Conservation (phyloP, 805 yeast genomes). For the Phaffomyces thermotolerans region DNA sequence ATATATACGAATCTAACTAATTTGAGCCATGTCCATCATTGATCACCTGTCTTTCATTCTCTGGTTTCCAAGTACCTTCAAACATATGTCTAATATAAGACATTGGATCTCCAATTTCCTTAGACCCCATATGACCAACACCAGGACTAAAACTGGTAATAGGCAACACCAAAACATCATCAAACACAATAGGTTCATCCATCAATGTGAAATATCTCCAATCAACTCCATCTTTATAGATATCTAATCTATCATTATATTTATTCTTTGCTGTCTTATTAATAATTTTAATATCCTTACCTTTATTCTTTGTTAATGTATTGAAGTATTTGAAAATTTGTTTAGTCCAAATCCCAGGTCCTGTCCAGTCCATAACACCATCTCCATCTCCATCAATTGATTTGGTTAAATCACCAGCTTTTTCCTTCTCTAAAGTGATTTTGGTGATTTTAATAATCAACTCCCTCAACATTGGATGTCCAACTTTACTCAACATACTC, state of each 20-base stretch:
- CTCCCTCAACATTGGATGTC: slow-evolving; percentile 85
- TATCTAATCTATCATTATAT: slow-evolving; percentile 24
- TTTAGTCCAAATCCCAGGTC: slow-evolving; percentile 95
- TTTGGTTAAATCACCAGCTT: slow-evolving; percentile 36
- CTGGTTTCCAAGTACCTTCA: slow-evolving; percentile 56
- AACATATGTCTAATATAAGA: slow-evolving; percentile 61
- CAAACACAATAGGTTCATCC: slow-evolving; percentile 45
- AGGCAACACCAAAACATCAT: slow-evolving; percentile 68
- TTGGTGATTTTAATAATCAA: slow-evolving; percentile 73
- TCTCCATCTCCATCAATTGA: slow-evolving; percentile 62
- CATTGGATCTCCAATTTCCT: slow-evolving; percentile 31
- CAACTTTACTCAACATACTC: slow-evolving; percentile 85
- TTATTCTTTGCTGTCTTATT: slow-evolving; percentile 19
- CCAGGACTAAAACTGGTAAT: slow-evolving; percentile 64
- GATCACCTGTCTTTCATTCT: slow-evolving; percentile 8
- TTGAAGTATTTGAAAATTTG: slow-evolving; percentile 71
- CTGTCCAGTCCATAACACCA: slow-evolving; percentile 91
- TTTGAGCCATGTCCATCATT: background rate
- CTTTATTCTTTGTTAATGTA: slow-evolving; percentile 26
- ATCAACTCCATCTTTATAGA: slow-evolving; percentile 32
- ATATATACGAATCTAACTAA: background rate
- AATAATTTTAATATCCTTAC: slow-evolving; percentile 5
- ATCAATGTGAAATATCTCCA: slow-evolving; percentile 62
- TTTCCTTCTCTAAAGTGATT: slow-evolving; percentile 52
- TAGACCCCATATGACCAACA: slow-evolving; percentile 64